phyloP scores from a whole-genome alignment of 2,329 filamentous ascomycete genomes.

The Aureobasidium sp. region DNA sequence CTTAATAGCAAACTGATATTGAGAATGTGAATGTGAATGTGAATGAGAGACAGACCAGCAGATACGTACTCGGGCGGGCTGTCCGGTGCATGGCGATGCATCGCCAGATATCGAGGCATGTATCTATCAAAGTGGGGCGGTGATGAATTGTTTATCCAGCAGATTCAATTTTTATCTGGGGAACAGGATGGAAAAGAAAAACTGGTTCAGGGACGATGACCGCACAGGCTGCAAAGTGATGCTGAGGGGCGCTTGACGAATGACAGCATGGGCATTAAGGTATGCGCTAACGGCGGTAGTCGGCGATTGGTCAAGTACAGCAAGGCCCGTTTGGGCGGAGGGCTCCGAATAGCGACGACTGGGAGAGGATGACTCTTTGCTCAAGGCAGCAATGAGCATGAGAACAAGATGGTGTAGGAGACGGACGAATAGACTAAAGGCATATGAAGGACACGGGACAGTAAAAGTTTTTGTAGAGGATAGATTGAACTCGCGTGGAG shows the following conservation, averaged over 20 bases:
- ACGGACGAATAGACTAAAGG: not conserved
- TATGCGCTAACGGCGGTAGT: slow-evolving; percentile 1
- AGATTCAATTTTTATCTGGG: slow-evolving; percentile 3
- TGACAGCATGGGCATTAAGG: slow-evolving; percentile 11
- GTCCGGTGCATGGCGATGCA: not conserved
- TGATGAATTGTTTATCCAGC: not conserved
- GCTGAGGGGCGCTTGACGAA: not conserved
- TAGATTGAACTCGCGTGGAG: not conserved
- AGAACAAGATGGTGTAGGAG: not conserved
- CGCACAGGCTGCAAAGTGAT: not conserved
- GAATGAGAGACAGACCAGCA: not conserved
- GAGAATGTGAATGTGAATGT: not conserved
- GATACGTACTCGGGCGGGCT: not conserved
- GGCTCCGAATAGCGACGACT: not conserved
- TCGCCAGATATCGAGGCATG: not conserved
- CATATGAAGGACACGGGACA: not conserved
- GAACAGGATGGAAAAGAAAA: slow-evolving; percentile 4
- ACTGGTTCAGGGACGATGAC: not conserved
- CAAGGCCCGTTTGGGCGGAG: slow-evolving; percentile 7
- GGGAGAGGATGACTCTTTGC: not conserved
- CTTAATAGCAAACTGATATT: not conserved
- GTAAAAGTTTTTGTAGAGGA: not conserved
- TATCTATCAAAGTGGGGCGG: not conserved
- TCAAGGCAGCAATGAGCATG: not conserved
- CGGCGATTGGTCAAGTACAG: not conserved